Base-by-base conservation (phyloP, 129 eudicot genomes). In the Centella asiatica region DNA sequence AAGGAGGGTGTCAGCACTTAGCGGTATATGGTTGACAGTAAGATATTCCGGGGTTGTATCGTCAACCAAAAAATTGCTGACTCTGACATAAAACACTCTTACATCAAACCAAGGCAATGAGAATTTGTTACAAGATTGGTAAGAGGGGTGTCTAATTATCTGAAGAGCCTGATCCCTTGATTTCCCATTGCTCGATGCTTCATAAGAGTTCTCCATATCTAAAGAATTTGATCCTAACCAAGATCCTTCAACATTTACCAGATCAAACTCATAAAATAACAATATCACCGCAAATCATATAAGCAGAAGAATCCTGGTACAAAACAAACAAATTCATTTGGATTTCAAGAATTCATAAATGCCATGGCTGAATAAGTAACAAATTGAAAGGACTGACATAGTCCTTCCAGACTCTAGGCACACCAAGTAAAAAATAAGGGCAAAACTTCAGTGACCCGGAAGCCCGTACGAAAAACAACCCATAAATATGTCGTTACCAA, bases 71-170 rank as follows among this genome's bases (percentile, higher is more conserved):
- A 82, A 78, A 72, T 85, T 80, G 77, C 85, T 82, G 66, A 89
- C 74, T 76, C 95, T 76, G 48, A 89, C 82, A 50, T 85, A 89
- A 45, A 89, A 89, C 28, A 89, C 97, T 25, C 87, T 76, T 45
- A 83, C 62, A 64, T 85, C 95, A 60, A 89, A 85, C 95, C 97
- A 82, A 5, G 81, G 49, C 51, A 80, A 64, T 17, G 81, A 72
- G 40, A 58, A 69, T 64, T 78, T 79, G 54, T 76, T 62, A 48
- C 66, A 61, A 11, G 66, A 36, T 65, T 72, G 76, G 74, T 76
- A 80, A 31, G 77, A 69, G 2, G 88, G 82, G 65, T 79, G 88
- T 68, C 83, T 70, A 65, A 78, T 74, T 32, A 84, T 81, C 68
- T 83, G 92, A 55, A 84, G 85, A 36, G 77, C 80, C 15, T 63